Evolutionary conservation across 768 basidiomycete species (phyloP), one percentile per base, ranked within the genome.

Genomic region (Boletus sensibilis): DNA sequence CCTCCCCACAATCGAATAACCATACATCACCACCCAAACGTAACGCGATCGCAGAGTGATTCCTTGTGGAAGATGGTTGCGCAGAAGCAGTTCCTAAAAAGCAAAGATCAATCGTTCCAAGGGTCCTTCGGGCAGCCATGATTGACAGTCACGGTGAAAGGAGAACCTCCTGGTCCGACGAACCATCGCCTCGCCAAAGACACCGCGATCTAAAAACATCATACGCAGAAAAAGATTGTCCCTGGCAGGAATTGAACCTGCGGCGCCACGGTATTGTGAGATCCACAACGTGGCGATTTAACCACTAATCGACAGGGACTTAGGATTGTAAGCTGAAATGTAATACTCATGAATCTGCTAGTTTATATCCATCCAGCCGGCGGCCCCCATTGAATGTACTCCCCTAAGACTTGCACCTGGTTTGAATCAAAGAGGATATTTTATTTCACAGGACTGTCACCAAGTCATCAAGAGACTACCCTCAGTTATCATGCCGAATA

Each of bases 1-100:
- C 89, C 71, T 92, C 90, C 21, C 90, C 90, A 68, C 90, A 92
- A 66, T 92, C 90, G 62, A 92, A 92, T 8, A 92, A 69, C 90
- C 90, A 92, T 53, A 90, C 83, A 74, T 88, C 84, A 18, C 83
- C 78, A 18, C 79, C 80, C 11, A 91, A 73, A 21, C 85, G 81
- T 8, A 92, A 64, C 2, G 88, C 85, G 9, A 86, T 79, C 4
- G 90, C 76, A 35, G 90, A 92, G 64, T 91, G 90, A 63, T 87
- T 90, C 52, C 90, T 79, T 0, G 90, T 90, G 2, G 81, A 79
- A 4, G 90, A 91, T 4, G 90, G 90, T 61, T 87, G 85, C 3
- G 90, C 89, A 20, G 90, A 91, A 16, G 88, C 88, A 1, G 89
- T 92, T 21, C 90, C 90, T 23, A 92, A 78, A 67, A 92, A 92